Evolutionary conservation across 345 rosid genomes (phyloP), one percentile per base, ranked within the genome.

Genomic region (Citropsis articulata): DNA sequence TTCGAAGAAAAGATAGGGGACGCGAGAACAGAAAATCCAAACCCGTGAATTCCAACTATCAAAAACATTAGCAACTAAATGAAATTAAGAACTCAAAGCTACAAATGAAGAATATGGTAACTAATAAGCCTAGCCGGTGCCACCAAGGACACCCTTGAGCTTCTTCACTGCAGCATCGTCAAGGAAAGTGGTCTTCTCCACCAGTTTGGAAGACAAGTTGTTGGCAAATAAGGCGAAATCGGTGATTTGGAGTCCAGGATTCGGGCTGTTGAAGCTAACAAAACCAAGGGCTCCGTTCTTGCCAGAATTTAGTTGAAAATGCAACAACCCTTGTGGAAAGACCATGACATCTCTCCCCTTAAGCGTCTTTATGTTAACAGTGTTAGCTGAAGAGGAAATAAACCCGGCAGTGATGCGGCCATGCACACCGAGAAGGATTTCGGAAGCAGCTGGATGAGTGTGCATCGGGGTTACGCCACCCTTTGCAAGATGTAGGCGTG

Each of bases 401-500:
- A 95, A 95, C 0, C 97, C 95, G 0, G 94, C 90, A 1, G 81
- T 81, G n/a, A 93, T 91, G 19, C 69, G 75, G 7, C 98, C 99
- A 0, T 53, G 55, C n/a, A 72, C 55, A 24, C 92, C 92, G 10
- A 4, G 83, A 4, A 95, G 89, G 56, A 91, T 35, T 81, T 95
- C 98, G 9, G 90, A 74, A 9, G 92, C 97, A 18, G 85, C 92
- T 0, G 93, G 98, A 80, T 92, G 97, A 57, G 95, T 93, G 85
- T 95, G 98, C 84, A 95, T 77, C n/a, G 97, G 98, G 81, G 91
- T 67, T 9, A 93, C 98, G 27, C 98, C 97, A 1, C 84, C 92
- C 0, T 84, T 78, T 5, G 93, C 95, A 6, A 93, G 80, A 91
- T 95, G 98, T 42, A 93, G 84, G 70, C 93, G 69, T 6, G 89